Percentiles rank a stretch among this genome's conserved stretches.
Evolutionary conservation across 2,329 filamentous ascomycete species (phyloP).

Genomic region (Alternaria sp.): DNA sequence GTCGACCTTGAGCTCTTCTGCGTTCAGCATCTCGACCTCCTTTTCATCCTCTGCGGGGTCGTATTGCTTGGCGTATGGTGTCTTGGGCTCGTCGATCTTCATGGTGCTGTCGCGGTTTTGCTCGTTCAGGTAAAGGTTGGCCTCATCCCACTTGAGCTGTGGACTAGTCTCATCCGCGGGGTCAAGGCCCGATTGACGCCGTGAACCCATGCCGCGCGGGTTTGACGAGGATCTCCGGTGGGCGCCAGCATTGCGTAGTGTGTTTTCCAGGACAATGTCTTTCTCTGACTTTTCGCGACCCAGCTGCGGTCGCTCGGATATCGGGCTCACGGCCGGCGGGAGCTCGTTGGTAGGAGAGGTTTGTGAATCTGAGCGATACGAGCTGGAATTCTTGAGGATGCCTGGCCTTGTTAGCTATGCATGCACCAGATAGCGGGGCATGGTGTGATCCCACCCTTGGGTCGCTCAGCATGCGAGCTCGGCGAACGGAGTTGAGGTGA

Average conservation of each 20-base stretch:
- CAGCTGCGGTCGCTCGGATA: conserved; percentile 52
- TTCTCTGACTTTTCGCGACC: conserved; percentile 72
- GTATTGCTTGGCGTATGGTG: conserved; percentile 91
- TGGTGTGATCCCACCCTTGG: conserved; percentile 50
- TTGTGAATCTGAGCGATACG: conserved; percentile 64
- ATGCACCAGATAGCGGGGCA: conserved; percentile 11
- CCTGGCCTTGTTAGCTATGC: conserved; percentile 62
- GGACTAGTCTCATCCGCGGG: conserved; percentile 68
- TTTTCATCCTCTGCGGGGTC: conserved; percentile 88
- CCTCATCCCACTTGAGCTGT: conserved; percentile 97
- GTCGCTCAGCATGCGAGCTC: conserved; percentile 53
- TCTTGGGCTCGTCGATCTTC: conserved; percentile 99
- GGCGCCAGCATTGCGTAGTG: conserved; percentile 89
- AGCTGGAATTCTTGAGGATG: conserved; percentile 88
- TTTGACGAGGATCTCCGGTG: conserved; percentile 83
- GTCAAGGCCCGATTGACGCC: conserved; percentile 70
- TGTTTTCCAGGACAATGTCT: conserved; percentile 93
- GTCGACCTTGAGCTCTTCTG: conserved; percentile 73
- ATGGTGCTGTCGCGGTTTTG: conserved; percentile 95
- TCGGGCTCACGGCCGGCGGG: conserved; percentile 45
- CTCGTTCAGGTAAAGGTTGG: conserved; percentile 95
- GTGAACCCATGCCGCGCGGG: conserved; percentile 71
- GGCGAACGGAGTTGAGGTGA: conserved; percentile 49
- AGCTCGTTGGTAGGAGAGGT: conserved; percentile 57
- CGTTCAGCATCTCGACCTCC: conserved; percentile 71